Evolutionary conservation across 257 asterid species (phyloP).

Genomic region (Solanum chaucha): DNA sequence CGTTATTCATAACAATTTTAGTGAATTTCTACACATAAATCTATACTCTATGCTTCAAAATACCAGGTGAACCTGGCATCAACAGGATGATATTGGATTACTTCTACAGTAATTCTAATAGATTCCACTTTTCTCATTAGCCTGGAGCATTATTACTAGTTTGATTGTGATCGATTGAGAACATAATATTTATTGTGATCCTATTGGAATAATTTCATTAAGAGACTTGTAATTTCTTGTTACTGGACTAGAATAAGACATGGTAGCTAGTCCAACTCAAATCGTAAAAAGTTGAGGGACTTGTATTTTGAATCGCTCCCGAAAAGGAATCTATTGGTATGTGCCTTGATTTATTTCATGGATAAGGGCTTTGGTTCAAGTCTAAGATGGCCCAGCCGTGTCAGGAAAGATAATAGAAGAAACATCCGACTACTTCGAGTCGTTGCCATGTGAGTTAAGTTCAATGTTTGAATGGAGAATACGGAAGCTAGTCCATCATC

Average conservation of each 20-base stretch:
- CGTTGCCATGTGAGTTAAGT: neutral
- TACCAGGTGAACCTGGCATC: neutral
- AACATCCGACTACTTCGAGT: neutral
- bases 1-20: neutral
- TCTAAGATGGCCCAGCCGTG: no score
- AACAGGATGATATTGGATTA: neutral
- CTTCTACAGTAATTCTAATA: no score
- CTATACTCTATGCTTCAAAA: neutral
- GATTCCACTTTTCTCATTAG: neutral
- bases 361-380: neutral
- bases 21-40: neutral
- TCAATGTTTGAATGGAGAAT: neutral
- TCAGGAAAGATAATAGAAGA: neutral
- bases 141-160: neutral
- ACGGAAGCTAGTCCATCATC: neutral
- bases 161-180: neutral
- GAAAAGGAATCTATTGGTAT: no score
- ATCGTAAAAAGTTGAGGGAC: neutral
- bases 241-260: no score
- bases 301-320: neutral
- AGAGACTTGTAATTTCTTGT: neutral
- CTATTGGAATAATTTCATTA: neutral
- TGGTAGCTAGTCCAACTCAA: neutral
- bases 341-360: no score
- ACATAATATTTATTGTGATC: neutral